A percentile compares a stretch with the other conserved stretches of the same genome.
Evolutionary conservation across 2,329 filamentous ascomycete species (phyloP).

Genomic region (Phialophora tarda): DNA sequence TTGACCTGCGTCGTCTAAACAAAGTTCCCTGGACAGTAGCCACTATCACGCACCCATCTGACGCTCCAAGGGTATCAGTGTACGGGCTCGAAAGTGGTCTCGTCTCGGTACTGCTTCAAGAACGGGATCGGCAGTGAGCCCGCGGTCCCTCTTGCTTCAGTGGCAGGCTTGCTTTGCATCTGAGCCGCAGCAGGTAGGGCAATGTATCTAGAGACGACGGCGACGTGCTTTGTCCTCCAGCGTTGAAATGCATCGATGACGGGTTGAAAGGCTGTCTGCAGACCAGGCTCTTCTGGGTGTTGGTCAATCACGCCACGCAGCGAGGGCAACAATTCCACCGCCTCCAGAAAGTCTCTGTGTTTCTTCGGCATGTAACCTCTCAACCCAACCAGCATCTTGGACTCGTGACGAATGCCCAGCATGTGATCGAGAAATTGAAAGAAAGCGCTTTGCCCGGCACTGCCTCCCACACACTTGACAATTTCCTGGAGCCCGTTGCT

Average conservation of each 20-base stretch:
- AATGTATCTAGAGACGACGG: slow-evolving; percentile 27
- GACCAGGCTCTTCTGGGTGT: neutral
- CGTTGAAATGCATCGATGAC: slow-evolving; percentile 39
- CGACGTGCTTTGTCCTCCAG: slow-evolving; percentile 25
- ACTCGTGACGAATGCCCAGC: slow-evolving; percentile 26
- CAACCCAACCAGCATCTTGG: slow-evolving; percentile 23
- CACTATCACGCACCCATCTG: neutral
- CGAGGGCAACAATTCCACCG: slow-evolving; percentile 21
- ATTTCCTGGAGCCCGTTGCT: slow-evolving; percentile 2
- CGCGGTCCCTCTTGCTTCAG: slow-evolving; percentile 18
- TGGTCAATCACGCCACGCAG: slow-evolving; percentile 14
- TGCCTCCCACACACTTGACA: slow-evolving; percentile 24
- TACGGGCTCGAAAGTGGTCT: slow-evolving; percentile 16
- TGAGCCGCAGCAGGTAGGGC: slow-evolving; percentile 17
- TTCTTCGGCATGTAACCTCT: slow-evolving; percentile 26
- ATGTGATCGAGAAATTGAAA: slow-evolving; percentile 30
- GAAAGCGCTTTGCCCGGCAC: slow-evolving; percentile 26
- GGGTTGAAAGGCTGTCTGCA: slow-evolving; percentile 40
- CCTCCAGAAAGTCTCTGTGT: slow-evolving; percentile 27
- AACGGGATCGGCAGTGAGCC: slow-evolving; percentile 26
- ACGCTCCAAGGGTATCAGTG: neutral
- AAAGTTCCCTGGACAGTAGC: neutral
- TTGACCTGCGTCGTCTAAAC: neutral
- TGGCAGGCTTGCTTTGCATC: neutral
- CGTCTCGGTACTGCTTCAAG: slow-evolving; percentile 28